phyloP scores from a whole-genome alignment of 768 basidiomycete genomes.

The Macrolepiota dolichaula region DNA sequence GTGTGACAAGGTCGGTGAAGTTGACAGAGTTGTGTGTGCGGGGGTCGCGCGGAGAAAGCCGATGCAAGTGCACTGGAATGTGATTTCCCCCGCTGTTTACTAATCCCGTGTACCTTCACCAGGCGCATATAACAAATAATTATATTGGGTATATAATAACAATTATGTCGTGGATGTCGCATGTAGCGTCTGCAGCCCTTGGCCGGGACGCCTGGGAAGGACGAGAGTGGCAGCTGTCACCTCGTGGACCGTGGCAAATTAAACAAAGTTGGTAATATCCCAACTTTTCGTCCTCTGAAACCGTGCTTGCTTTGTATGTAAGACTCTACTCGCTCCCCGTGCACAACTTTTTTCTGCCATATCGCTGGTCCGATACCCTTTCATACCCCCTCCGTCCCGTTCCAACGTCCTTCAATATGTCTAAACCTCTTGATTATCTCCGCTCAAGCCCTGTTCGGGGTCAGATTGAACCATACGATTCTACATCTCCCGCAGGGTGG shows the following conservation, averaged over 20 bases:
- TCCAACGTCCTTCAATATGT: conserved; percentile 21
- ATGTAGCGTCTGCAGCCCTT: neutral
- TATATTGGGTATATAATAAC: no score
- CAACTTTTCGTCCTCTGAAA: conserved; percentile 7
- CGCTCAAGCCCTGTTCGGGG: conserved; percentile 68
- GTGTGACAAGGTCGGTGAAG: neutral
- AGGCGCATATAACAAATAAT: no score
- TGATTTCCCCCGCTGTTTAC: conserved; percentile 16
- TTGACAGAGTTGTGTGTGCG: neutral
- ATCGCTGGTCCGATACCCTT: neutral
- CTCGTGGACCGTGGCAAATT: conserved; percentile 10
- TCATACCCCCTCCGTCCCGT: neutral
- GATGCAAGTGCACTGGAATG: conserved; percentile 14
- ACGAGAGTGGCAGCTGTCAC: neutral
- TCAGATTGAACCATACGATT: conserved; percentile 68
- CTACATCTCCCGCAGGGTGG: conserved; percentile 54
- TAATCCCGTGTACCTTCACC: neutral
- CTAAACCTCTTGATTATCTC: conserved; percentile 46
- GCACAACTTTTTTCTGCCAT: neutral
- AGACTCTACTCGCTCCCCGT: neutral
- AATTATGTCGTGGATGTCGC: no score
- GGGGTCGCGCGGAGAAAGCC: conserved; percentile 12
- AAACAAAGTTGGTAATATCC: neutral
- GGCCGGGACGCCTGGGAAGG: neutral
- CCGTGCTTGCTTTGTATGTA: conserved; percentile 4